A percentile compares a stretch with the other conserved stretches of the same genome.
Evolutionary conservation across 139 green algal genomes (phyloP).

Genomic region (Nannochloris sp.): DNA sequence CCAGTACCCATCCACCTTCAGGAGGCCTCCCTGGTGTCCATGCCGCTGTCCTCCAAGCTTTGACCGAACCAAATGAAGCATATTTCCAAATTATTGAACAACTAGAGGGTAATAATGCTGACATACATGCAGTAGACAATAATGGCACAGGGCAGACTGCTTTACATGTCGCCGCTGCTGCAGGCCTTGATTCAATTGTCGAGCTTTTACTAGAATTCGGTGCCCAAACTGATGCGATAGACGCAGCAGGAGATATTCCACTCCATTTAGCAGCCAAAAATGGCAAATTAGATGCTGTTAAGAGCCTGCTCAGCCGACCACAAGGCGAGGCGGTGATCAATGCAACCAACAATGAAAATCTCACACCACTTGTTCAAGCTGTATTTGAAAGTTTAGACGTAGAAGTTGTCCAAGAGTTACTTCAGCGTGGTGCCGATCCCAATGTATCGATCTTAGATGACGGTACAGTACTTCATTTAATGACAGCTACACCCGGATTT

Average conservation of each 20-base stretch:
- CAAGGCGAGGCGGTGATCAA: background rate
- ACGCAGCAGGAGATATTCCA: background rate
- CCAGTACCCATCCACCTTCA: no score
- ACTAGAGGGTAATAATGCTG: background rate
- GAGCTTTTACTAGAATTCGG: background rate
- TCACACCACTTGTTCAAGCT: background rate
- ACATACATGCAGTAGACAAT: background rate
- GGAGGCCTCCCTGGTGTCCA: no score
- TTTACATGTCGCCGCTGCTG: background rate
- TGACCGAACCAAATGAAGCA: slow-evolving; percentile 1
- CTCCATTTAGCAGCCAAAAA: background rate
- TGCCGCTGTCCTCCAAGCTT: background rate
- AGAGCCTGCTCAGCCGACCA: background rate
- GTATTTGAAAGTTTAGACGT: background rate
- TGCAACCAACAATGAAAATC: background rate
- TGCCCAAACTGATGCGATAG: background rate
- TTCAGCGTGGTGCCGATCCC: background rate
- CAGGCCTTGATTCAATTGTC: background rate
- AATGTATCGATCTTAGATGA: background rate
- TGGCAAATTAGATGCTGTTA: background rate
- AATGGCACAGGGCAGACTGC: slow-evolving; percentile 4
- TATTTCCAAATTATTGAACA: background rate
- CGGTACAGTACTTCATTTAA: background rate
- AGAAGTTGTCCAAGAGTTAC: background rate
- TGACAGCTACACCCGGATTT: background rate